phyloP scores from a whole-genome alignment of 495 filamentous ascomycete species.

The Penicillium canariense region DNA sequence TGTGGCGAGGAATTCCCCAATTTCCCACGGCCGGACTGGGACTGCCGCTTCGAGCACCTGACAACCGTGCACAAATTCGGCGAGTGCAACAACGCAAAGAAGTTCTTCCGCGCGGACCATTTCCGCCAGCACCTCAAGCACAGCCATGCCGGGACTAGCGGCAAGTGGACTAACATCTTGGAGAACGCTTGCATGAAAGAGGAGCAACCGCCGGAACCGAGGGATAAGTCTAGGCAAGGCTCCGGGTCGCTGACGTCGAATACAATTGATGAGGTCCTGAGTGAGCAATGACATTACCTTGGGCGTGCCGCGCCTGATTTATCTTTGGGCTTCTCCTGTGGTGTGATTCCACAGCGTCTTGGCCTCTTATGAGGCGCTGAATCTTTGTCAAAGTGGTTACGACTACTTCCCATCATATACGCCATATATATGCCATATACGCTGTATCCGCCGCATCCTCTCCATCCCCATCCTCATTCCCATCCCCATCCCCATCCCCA shows the following conservation, averaged over 20 bases:
- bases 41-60: slow-evolving; percentile 77
- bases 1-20: slow-evolving; percentile 92
- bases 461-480: neutral
- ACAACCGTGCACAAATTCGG: slow-evolving; percentile 92
- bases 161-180: slow-evolving; percentile 98
- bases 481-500: no score
- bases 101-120: slow-evolving; percentile 96
- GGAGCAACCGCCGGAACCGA: slow-evolving; percentile 56
- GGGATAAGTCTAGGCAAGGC: slow-evolving; percentile 19
- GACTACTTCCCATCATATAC: no score
- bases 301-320: neutral
- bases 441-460: neutral
- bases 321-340: neutral
- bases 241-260: slow-evolving; percentile 33
- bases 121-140: slow-evolving; percentile 98
- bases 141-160: slow-evolving; percentile 92
- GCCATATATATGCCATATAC: no score
- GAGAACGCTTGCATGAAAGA: slow-evolving; percentile 98
- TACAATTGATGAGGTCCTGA: slow-evolving; percentile 38
- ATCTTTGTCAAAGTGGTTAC: no score
- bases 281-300: slow-evolving; percentile 25
- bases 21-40: slow-evolving; percentile 72
- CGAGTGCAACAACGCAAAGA: slow-evolving; percentile 97
- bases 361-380: neutral
- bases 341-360: neutral